phyloP scores from a whole-genome alignment of 2,329 filamentous ascomycete genomes.

The Aschersonia sp. region DNA sequence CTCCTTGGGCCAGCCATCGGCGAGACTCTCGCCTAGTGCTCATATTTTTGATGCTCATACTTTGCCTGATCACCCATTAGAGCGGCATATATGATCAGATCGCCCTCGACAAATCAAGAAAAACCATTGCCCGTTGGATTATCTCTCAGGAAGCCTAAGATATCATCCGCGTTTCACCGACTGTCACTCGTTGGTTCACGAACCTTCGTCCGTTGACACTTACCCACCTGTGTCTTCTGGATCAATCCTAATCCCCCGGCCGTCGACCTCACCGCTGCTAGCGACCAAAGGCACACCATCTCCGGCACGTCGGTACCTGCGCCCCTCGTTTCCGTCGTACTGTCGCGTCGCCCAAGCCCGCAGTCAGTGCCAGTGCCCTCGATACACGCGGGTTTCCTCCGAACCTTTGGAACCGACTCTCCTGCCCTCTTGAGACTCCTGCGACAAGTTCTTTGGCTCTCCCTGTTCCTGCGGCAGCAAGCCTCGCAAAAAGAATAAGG shows the following conservation, averaged over 20 bases:
- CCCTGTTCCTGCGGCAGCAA: not conserved
- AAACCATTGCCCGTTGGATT: too few relatives aligned
- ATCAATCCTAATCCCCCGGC: too few relatives aligned
- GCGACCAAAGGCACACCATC: conserved; percentile 5
- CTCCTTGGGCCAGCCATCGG: not conserved
- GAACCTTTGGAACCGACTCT: not conserved
- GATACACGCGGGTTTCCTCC: not conserved
- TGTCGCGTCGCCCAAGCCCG: conserved; percentile 1
- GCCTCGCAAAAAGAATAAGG: not conserved
- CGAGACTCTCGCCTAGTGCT: too few relatives aligned
- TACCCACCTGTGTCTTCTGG: too few relatives aligned
- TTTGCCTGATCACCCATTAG: too few relatives aligned
- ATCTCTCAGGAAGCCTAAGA: too few relatives aligned
- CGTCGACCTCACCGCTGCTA: conserved; percentile 9
- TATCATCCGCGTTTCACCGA: too few relatives aligned
- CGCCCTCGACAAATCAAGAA: too few relatives aligned
- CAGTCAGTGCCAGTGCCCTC: conserved; percentile 2
- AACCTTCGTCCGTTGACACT: too few relatives aligned
- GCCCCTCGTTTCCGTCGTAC: conserved; percentile 5
- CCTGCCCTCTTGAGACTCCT: not conserved
- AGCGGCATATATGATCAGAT: too few relatives aligned
- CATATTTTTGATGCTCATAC: too few relatives aligned
- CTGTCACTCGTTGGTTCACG: too few relatives aligned
- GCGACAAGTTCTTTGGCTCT: not conserved
- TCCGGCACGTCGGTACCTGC: conserved; percentile 6